Evolutionary conservation across 2,329 filamentous ascomycete genomes (phyloP), one percentile per base, ranked within the genome.

Genomic region (Trichophyton simii): DNA sequence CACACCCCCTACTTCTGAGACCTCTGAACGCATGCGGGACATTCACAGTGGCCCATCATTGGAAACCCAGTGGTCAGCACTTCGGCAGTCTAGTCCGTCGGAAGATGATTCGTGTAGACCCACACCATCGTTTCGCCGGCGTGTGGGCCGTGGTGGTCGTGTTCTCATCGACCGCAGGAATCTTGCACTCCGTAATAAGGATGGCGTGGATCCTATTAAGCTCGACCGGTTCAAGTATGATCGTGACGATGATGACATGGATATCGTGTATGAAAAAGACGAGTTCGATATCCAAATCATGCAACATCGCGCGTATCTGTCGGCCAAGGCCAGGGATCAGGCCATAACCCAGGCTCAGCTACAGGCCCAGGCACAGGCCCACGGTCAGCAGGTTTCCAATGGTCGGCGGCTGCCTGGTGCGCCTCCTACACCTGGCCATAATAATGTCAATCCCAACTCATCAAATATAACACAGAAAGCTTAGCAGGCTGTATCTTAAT

Each of bases 161-260:
- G 74, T 95, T 66, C 90, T 91, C 82, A 89, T 97, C 66, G 94
- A 97, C 75, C 86, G 91, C 67, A 85, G 88, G 67, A 85, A 87
- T 61, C 78, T 90, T 70, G 81, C 78, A 65, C 72, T 82, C 50
- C 81, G 78, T 59, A 73, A 71, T 68, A 76, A 76, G 78, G 63
- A 77, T 73, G 70, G 75, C 18, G 67, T 73, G 67, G 75, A 77
- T 66, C 75, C 72, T 73, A 73, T 69, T 74, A 80, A 79, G 58
- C 75, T 80, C 61, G 88, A 92, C 70, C 83, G 86, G 64, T 96
- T 88, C 82, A 95, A 91, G 75, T 95, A 89, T 75, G 89, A 95
- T 69, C 86, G 59, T 28, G 63, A 87, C 28, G 89, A 91, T 64
- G 87, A 87, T 65, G 89, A 91, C 59, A 88, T 91, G 62, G 83